These are phyloP conservation scores for Aspergillus sclerotiicarbonarius DNA, from an alignment of 495 filamentous ascomycete genomes.

Conservation along the genomic window DNA sequence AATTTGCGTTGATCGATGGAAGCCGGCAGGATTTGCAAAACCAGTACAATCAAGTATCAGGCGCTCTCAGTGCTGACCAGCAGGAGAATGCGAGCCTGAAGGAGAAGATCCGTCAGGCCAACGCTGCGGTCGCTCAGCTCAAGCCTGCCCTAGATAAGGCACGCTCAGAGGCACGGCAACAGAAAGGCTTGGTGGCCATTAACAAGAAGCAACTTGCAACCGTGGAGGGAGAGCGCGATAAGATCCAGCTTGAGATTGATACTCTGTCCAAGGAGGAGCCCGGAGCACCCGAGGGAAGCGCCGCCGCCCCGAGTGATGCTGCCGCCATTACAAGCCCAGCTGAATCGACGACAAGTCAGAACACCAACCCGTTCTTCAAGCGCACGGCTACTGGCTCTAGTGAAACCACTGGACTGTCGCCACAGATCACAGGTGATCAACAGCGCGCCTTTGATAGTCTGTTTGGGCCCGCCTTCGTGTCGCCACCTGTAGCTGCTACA, in stretches of 20 bases:
- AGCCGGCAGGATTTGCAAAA: slow-evolving; percentile 79
- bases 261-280: slow-evolving; percentile 56
- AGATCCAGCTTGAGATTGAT: slow-evolving; percentile 73
- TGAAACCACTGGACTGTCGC: slow-evolving; percentile 56
- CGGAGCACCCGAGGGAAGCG: slow-evolving; percentile 29
- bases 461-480: slow-evolving; percentile 72
- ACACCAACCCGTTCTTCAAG: slow-evolving; percentile 87
- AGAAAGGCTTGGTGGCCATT: slow-evolving; percentile 93
- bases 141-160: slow-evolving; percentile 89
- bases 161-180: slow-evolving; percentile 82
- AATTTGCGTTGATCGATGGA: slow-evolving; percentile 77
- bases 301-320: slow-evolving; percentile 41
- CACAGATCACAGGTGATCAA: slow-evolving; percentile 41
- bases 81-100: slow-evolving; percentile 83
- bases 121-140: slow-evolving; percentile 75
- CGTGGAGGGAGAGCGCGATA: slow-evolving; percentile 81
- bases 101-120: slow-evolving; percentile 79
- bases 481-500: slow-evolving; percentile 42
- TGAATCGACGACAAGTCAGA: slow-evolving; percentile 70
- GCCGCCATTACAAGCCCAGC: slow-evolving; percentile 62
- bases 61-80: slow-evolving; percentile 79
- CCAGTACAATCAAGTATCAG: slow-evolving; percentile 73
- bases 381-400: slow-evolving; percentile 61
- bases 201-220: slow-evolving; percentile 96
- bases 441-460: slow-evolving; percentile 84